A percentile compares a stretch with the other conserved stretches of the same genome.
Evolutionary conservation across 176 grass and related monocot genomes (phyloP).

Genomic region (Avena eriantha): DNA sequence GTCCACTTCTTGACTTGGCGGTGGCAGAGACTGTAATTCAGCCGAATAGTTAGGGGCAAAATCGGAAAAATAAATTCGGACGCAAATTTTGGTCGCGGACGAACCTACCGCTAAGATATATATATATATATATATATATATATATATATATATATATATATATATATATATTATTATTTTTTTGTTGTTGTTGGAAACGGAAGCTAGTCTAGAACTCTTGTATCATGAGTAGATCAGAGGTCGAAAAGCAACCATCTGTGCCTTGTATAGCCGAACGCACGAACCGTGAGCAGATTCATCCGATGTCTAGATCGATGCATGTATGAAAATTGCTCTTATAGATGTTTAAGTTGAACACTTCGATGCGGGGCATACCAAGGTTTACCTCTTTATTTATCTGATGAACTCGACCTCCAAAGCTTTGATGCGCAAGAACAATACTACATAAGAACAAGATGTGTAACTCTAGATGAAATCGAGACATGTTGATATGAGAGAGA

Average conservation of each 20-base stretch:
- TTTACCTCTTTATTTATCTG: conserved; percentile 5
- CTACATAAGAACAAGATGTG: not conserved
- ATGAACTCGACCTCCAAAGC: conserved; percentile 6
- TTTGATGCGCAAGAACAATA: not conserved
- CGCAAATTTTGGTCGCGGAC: no score
- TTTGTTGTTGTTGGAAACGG: not conserved
- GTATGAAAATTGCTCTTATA: not conserved
- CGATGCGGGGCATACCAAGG: not conserved
- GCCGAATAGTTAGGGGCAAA: no score
- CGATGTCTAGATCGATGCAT: not conserved
- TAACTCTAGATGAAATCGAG: not conserved
- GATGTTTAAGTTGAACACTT: not conserved
- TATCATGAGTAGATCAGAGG: not conserved
- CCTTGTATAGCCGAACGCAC: not conserved
- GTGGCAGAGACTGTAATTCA: no score
- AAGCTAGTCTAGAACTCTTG: not conserved
- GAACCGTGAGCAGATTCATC: not conserved
- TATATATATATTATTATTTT: no score
- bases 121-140: no score
- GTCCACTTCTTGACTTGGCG: no score
- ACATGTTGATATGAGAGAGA: not conserved
- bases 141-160: no score
- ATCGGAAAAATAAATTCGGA: no score
- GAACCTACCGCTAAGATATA: no score
- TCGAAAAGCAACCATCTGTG: not conserved